phyloP scores from a whole-genome alignment of 768 basidiomycete species.

The Megacollybia marginata region DNA sequence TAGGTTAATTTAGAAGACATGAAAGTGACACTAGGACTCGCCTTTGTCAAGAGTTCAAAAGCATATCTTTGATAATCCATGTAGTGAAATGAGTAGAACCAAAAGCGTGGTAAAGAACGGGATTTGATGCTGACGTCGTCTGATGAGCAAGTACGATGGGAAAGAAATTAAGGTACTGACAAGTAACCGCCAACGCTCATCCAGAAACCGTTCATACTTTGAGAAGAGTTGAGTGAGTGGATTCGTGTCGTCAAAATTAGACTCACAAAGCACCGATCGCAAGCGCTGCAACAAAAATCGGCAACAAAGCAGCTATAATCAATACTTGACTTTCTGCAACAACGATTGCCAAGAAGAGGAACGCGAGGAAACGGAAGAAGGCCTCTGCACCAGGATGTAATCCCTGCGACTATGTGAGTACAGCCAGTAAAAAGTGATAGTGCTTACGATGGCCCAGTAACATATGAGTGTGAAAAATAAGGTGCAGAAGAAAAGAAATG shows the following conservation, averaged over 20 bases:
- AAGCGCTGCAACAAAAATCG: conserved; percentile 54
- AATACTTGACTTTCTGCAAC: conserved; percentile 46
- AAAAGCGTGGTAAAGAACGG: conserved; percentile 46
- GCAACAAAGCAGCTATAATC: conserved; percentile 41
- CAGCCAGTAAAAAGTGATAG: too few species aligned
- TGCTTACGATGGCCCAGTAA: conserved; percentile 40
- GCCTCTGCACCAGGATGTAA: conserved; percentile 38
- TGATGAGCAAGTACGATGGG: neutral
- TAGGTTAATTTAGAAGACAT: conserved; percentile 15
- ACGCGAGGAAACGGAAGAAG: conserved; percentile 49
- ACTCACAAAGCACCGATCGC: conserved; percentile 41
- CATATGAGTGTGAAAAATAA: conserved; percentile 41
- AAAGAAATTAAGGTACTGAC: conserved; percentile 14
- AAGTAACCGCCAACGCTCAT: conserved; percentile 49
- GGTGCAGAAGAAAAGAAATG: conserved; percentile 46
- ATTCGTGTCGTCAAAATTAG: conserved; percentile 11
- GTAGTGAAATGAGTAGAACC: conserved; percentile 50
- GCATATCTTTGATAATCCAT: conserved; percentile 47
- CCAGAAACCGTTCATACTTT: conserved; percentile 45
- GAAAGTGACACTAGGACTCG: conserved; percentile 10
- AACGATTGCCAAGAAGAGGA: conserved; percentile 46
- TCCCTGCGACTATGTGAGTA: conserved; percentile 23
- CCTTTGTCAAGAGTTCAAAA: conserved; percentile 30
- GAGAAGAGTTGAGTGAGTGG: neutral
- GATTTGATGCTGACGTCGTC: conserved; percentile 40